Percentiles rank a stretch among this genome's conserved stretches.
phyloP scores from a whole-genome alignment of 2,329 filamentous ascomycete species.

The Tympanopsis confertula region DNA sequence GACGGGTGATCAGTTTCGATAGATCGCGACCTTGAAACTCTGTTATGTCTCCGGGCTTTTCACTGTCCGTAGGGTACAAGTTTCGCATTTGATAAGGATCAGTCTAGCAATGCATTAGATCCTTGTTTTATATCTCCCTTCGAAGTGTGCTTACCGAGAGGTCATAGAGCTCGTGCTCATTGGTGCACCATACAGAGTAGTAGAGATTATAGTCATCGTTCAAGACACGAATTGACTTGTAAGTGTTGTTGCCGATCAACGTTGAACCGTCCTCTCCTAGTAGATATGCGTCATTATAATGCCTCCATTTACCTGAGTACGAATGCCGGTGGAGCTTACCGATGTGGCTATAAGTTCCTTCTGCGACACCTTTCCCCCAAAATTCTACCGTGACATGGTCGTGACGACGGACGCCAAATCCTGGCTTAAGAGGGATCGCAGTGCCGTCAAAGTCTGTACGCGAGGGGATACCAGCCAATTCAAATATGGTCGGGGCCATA shows the following conservation, averaged over 20 bases:
- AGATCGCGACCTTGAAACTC: constrained; percentile 20
- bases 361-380: constrained; percentile 21
- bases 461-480: constrained; percentile 16
- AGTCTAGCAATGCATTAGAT: constrained; percentile 17
- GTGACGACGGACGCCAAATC: constrained; percentile 12
- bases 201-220: constrained; percentile 21
- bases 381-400: constrained; percentile 37
- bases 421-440: constrained; percentile 21
- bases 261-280: constrained; percentile 40
- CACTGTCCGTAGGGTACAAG: constrained; percentile 13
- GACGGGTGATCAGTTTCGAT: constrained; percentile 29
- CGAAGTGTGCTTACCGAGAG: constrained; percentile 11
- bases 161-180: constrained; percentile 26
- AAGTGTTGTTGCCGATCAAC: constrained; percentile 39
- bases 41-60: constrained; percentile 4
- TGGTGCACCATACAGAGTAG: constrained; percentile 26
- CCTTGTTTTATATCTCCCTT: not conserved
- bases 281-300: constrained; percentile 6
- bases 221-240: constrained; percentile 23
- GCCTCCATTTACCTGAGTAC: not conserved
- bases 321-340: no score
- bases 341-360: constrained; percentile 6
- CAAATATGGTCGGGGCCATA: constrained; percentile 34
- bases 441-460: constrained; percentile 31
- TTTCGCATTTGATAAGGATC: constrained; percentile 41